Evolutionary conservation across 2,329 filamentous ascomycete genomes (phyloP).

Genomic region (Venturia aucupariae): DNA sequence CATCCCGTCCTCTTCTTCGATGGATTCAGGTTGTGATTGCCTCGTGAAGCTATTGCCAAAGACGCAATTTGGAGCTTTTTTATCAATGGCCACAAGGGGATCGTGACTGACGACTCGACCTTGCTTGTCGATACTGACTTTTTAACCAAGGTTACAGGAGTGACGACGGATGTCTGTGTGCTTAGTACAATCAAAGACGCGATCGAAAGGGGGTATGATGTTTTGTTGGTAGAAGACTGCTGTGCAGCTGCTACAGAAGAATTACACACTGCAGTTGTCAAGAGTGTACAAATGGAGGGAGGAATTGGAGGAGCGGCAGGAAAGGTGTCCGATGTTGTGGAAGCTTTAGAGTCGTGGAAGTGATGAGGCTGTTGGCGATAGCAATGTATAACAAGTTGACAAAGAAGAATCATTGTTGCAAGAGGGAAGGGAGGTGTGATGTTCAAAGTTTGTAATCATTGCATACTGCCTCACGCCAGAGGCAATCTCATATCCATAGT

Average conservation of each 20-base stretch:
- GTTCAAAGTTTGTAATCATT: background rate
- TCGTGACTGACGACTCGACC: too few species aligned
- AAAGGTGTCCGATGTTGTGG: slow-evolving; percentile 15
- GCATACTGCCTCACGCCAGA: background rate
- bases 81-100: too few species aligned
- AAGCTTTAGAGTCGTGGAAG: slow-evolving; percentile 1
- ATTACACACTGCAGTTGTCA: slow-evolving; percentile 33
- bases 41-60: too few species aligned
- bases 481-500: background rate
- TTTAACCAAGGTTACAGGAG: slow-evolving; percentile 33
- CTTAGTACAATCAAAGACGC: slow-evolving; percentile 47
- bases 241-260: slow-evolving; percentile 34
- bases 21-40: too few species aligned
- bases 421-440: background rate
- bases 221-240: slow-evolving; percentile 42
- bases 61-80: too few species aligned
- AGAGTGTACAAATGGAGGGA: slow-evolving; percentile 37
- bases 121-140: background rate
- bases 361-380: background rate
- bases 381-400: too few species aligned
- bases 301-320: slow-evolving; percentile 22
- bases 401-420: too few species aligned
- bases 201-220: slow-evolving; percentile 47
- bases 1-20: too few species aligned
- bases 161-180: slow-evolving; percentile 49